Conservation (phyloP, 176 grass and related monocot genomes). For the Lolium multiflorum region DNA sequence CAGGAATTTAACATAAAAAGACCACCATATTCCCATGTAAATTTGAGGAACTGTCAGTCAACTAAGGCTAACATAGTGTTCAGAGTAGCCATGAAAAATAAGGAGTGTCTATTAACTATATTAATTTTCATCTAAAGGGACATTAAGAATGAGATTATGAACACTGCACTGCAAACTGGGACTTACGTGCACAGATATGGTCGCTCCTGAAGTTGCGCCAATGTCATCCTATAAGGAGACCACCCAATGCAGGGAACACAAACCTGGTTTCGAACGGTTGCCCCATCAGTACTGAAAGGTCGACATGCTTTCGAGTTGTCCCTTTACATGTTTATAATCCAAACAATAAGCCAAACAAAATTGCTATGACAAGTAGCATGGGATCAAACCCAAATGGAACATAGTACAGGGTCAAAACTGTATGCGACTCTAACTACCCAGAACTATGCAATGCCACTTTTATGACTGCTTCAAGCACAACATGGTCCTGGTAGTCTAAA, state of each 20-base stretch:
- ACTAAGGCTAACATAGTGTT: too few species aligned
- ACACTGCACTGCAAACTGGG: neutral
- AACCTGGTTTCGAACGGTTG: slow-evolving; percentile 65
- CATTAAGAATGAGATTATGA: too few species aligned
- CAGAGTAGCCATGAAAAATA: too few species aligned
- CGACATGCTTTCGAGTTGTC: neutral
- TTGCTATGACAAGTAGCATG: neutral
- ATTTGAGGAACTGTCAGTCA: too few species aligned
- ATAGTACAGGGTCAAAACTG: neutral
- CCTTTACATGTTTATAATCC: neutral
- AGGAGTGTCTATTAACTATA: too few species aligned
- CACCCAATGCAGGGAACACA: slow-evolving; percentile 89
- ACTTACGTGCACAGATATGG: slow-evolving; percentile 82
- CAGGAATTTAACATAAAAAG: too few species aligned
- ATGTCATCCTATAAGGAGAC: slow-evolving; percentile 87
- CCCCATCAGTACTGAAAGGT: slow-evolving; percentile 19
- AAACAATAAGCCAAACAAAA: neutral
- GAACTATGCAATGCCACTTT: neutral
- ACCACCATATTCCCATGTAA: too few species aligned
- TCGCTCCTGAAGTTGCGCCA: slow-evolving; percentile 85
- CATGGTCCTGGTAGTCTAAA: neutral
- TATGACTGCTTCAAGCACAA: neutral
- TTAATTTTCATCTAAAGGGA: too few species aligned
- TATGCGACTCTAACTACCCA: neutral
- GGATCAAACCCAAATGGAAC: neutral